phyloP scores from a whole-genome alignment of 139 green algal species.

The Coelastrella sp. region DNA sequence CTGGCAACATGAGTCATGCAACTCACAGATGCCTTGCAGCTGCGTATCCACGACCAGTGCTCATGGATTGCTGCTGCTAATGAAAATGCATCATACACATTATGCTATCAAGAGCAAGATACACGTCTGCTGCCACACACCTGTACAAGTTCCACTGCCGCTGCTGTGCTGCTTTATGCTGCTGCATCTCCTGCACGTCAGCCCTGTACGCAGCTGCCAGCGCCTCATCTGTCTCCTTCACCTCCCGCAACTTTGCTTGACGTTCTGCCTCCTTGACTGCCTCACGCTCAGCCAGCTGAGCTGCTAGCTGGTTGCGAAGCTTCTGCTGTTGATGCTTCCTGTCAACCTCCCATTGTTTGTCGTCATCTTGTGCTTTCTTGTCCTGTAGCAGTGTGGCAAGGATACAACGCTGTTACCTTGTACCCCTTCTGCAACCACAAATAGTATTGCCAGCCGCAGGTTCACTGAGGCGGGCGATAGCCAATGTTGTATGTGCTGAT shows the following conservation, averaged over 20 bases:
- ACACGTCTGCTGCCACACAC: not conserved
- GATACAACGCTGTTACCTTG: too few relatives aligned
- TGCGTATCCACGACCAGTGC: too few relatives aligned
- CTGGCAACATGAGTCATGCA: too few relatives aligned
- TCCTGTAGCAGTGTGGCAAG: constrained; percentile 10
- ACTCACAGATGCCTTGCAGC: too few relatives aligned
- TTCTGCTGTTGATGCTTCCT: constrained; percentile 12
- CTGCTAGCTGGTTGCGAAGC: constrained; percentile 8
- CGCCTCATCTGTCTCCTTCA: constrained; percentile 14
- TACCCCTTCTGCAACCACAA: too few relatives aligned
- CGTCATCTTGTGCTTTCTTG: constrained; percentile 4
- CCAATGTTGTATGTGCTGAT: too few relatives aligned
- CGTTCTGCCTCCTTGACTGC: constrained; percentile 6
- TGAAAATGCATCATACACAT: not conserved
- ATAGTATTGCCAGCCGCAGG: too few relatives aligned
- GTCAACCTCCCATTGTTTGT: constrained; percentile 29
- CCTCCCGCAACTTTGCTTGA: constrained; percentile 9
- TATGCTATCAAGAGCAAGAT: not conserved
- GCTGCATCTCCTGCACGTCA: constrained; percentile 6
- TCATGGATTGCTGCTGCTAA: too few relatives aligned
- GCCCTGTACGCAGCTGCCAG: constrained; percentile 31
- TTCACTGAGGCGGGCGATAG: too few relatives aligned
- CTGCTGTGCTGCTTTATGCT: constrained; percentile 22
- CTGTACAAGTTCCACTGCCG: constrained; percentile 31
- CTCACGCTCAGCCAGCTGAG: constrained; percentile 13